phyloP scores from a whole-genome alignment of 352 stramenopile genomes.

The Globisporangium alternatum region DNA sequence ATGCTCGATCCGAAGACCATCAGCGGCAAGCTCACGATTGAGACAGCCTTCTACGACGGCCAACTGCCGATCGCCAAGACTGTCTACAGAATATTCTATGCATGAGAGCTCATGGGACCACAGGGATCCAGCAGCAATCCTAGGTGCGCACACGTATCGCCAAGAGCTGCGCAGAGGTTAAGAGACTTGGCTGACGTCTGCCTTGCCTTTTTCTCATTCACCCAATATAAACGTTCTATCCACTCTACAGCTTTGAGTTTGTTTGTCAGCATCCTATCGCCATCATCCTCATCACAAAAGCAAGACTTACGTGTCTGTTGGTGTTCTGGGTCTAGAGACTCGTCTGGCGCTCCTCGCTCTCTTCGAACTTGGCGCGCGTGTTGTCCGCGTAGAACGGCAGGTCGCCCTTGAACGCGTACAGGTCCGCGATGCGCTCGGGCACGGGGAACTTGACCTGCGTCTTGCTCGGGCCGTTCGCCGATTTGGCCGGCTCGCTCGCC shows the following conservation, averaged over 20 bases:
- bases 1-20: constrained; percentile 87
- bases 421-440: constrained; percentile 42
- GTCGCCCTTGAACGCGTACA: constrained; percentile 65
- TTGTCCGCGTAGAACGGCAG: constrained; percentile 52
- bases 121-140: not conserved
- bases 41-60: constrained; percentile 95
- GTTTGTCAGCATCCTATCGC: too few relatives aligned
- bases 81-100: constrained; percentile 93
- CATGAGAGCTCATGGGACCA: constrained; percentile 32
- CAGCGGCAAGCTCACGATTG: constrained; percentile 92
- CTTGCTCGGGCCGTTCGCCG: constrained; percentile 34
- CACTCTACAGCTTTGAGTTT: not conserved
- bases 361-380: constrained; percentile 24
- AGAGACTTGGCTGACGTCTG: not conserved
- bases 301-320: not conserved
- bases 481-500: constrained; percentile 35
- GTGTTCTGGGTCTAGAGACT: constrained; percentile 11
- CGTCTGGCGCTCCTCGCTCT: constrained; percentile 8
- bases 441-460: constrained; percentile 8
- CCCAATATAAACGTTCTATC: not conserved
- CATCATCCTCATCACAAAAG: not conserved
- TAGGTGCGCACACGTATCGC: not conserved
- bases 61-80: constrained; percentile 87
- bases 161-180: not conserved
- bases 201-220: not conserved